Evolutionary conservation across 192 early-diverging fungal genomes (phyloP).

Genomic region (Globomyces pollinis-pini): DNA sequence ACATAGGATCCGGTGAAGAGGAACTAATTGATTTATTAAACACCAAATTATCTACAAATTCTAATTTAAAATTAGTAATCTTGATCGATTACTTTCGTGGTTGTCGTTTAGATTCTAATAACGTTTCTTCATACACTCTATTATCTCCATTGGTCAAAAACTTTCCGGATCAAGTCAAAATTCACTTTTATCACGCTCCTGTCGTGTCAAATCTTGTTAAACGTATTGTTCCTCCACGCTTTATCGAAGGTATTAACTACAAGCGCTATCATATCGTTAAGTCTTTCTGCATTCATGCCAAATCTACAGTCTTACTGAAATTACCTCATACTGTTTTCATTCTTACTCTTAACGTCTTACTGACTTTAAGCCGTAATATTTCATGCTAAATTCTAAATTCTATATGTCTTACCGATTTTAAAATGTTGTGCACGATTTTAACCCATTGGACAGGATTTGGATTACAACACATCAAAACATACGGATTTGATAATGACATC

Average conservation of each 20-base stretch:
- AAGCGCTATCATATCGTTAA: no score
- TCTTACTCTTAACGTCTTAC: no score
- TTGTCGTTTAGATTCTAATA: slow-evolving; percentile 59
- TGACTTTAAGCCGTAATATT: no score
- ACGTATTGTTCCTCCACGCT: slow-evolving; percentile 67
- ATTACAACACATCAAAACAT: slow-evolving; percentile 90
- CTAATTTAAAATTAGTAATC: slow-evolving; percentile 54
- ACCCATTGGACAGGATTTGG: no score
- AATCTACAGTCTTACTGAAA: no score
- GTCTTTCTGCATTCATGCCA: no score
- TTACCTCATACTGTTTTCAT: no score
- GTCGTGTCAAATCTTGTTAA: slow-evolving; percentile 64
- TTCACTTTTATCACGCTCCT: slow-evolving; percentile 86
- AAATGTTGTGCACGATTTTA: no score
- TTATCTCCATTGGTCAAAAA: slow-evolving; percentile 57
- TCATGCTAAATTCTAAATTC: no score
- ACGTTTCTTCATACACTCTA: no score
- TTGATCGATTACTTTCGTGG: slow-evolving; percentile 87
- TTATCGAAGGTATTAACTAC: no score
- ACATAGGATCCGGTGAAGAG: slow-evolving; percentile 82
- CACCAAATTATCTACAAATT: slow-evolving; percentile 27
- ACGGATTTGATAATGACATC: slow-evolving; percentile 78
- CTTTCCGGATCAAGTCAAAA: slow-evolving; percentile 55
- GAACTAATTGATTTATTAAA: slow-evolving; percentile 69
- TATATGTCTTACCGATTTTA: no score